phyloP scores from a whole-genome alignment of 805 yeast genomes.

The Ogataea zsoltii region DNA sequence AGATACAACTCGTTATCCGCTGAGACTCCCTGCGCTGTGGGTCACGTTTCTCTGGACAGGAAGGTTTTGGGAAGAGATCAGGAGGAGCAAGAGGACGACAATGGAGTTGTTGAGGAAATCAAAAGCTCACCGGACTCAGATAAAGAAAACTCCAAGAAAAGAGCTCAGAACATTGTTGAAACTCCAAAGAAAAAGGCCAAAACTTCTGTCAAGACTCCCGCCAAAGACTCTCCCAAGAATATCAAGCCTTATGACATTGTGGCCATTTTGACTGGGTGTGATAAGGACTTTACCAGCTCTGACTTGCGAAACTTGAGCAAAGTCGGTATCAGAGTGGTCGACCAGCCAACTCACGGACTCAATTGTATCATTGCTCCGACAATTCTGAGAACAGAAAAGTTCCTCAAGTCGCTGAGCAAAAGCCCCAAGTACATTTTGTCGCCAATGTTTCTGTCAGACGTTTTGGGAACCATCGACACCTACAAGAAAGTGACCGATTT shows the following conservation, averaged over 20 bases:
- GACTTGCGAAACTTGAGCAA: conserved; percentile 45
- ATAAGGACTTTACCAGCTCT: conserved; percentile 42
- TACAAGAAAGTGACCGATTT: conserved; percentile 27
- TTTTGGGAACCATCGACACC: conserved; percentile 39
- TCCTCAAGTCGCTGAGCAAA: conserved; percentile 65
- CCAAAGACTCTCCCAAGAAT: too few species aligned
- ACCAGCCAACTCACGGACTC: conserved; percentile 42
- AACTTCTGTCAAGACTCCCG: conserved; percentile 3
- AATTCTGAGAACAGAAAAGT: conserved; percentile 84
- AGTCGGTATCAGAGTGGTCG: conserved; percentile 58
- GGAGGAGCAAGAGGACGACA: conserved; percentile 21
- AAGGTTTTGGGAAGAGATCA: conserved; percentile 44
- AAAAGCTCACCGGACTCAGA: conserved; percentile 6
- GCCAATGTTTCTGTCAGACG: conserved; percentile 53
- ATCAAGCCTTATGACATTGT: conserved; percentile 39
- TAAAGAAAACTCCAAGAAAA: conserved; percentile 5
- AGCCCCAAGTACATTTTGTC: conserved; percentile 53
- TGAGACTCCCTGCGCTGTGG: conserved; percentile 49
- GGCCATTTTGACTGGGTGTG: conserved; percentile 69
- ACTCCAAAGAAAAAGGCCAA: conserved; percentile 22
- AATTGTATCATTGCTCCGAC: conserved; percentile 73
- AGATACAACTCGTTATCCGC: conserved; percentile 48
- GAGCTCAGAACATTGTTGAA: conserved; percentile 4
- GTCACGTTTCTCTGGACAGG: conserved; percentile 45
- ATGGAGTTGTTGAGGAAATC: not conserved